Conservation (phyloP, 805 yeast genomes). For the Clavispora santaluciae region DNA sequence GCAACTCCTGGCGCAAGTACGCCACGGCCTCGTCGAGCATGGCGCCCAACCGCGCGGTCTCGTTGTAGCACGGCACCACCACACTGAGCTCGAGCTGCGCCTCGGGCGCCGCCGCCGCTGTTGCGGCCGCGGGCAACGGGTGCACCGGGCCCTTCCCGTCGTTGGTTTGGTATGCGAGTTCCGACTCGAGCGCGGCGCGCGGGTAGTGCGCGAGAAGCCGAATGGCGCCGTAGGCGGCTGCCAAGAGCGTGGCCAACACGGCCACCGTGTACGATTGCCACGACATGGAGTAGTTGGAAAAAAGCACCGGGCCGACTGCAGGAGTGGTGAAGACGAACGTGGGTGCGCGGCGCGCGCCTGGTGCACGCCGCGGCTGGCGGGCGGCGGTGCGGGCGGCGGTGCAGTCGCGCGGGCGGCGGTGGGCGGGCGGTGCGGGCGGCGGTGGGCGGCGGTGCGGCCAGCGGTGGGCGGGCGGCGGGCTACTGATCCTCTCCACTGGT, state of each 20-base stretch:
- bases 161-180: conserved; percentile 50
- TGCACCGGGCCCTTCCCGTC: conserved; percentile 25
- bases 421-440: too few relatives aligned
- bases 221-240: conserved; percentile 35
- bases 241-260: conserved; percentile 11
- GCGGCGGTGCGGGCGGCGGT: too few relatives aligned
- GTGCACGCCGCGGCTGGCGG: too few relatives aligned
- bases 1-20: conserved; percentile 39
- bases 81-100: conserved; percentile 52
- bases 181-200: conserved; percentile 49
- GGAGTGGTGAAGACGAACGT: background rate
- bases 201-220: conserved; percentile 60
- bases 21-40: conserved; percentile 71
- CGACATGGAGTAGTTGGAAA: conserved; percentile 2
- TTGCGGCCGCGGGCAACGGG: conserved; percentile 25
- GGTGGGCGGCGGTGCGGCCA: too few relatives aligned
- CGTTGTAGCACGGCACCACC: conserved; percentile 93
- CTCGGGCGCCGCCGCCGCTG: conserved; percentile 22
- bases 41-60: conserved; percentile 59
- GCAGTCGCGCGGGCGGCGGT: too few relatives aligned
- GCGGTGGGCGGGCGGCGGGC: too few relatives aligned
- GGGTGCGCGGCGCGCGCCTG: background rate
- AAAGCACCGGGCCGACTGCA: background rate
- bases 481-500: too few relatives aligned
- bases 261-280: conserved; percentile 4